These are phyloP conservation scores for Pseudogymnoascus verrucosus DNA, from an alignment of 2,329 filamentous ascomycete species.

Conservation along the genomic window DNA sequence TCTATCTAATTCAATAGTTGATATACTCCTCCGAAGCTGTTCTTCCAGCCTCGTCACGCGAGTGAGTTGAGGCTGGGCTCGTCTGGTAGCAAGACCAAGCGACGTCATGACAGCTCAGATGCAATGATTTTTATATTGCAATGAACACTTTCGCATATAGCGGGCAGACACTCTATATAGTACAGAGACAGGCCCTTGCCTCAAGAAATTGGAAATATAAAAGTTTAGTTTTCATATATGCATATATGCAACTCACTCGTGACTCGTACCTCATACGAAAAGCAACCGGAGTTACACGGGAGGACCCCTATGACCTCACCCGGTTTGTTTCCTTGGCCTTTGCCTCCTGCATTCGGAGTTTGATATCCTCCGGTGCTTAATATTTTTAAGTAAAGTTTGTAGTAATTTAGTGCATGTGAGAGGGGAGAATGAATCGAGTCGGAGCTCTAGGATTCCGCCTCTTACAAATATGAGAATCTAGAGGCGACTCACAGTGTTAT, in stretches of 20 bases:
- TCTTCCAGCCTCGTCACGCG: slow-evolving; percentile 11
- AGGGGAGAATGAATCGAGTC: neutral
- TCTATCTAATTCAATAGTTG: slow-evolving; percentile 25
- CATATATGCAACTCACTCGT: neutral
- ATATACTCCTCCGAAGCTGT: slow-evolving; percentile 19
- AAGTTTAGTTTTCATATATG: neutral
- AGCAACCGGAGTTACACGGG: neutral
- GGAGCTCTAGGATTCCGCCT: neutral
- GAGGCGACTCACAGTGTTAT: neutral
- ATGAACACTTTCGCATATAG: neutral
- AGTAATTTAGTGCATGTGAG: neutral
- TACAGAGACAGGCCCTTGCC: neutral
- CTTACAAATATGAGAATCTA: neutral
- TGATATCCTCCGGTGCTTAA: neutral
- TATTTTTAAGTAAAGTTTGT: neutral
- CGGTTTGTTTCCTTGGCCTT: neutral
- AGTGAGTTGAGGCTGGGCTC: slow-evolving; percentile 13
- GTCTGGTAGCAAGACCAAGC: slow-evolving; percentile 10
- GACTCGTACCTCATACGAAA: neutral
- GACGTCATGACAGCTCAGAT: slow-evolving; percentile 15
- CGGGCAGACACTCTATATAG: neutral
- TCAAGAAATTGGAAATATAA: neutral
- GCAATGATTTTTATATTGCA: neutral
- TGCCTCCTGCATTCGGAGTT: neutral
- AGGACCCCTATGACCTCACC: slow-evolving; percentile 5